Evolutionary conservation across 2,329 filamentous ascomycete genomes (phyloP).

Genomic region (Lasiodiplodia sp.): DNA sequence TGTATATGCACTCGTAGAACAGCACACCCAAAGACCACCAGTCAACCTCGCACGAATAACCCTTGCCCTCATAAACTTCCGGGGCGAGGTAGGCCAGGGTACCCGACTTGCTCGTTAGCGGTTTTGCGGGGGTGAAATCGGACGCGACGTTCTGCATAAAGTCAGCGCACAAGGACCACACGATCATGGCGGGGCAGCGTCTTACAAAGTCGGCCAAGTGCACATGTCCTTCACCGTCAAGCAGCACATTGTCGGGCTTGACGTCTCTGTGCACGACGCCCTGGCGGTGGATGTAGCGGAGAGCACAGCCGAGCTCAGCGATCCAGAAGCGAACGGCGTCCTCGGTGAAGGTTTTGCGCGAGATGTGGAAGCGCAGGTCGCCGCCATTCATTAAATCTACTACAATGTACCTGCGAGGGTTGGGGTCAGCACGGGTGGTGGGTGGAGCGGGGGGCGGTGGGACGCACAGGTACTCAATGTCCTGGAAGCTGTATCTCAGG

Average conservation of each 20-base stretch:
- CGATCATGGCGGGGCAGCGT: slow-evolving; percentile 32
- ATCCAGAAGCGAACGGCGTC: slow-evolving; percentile 98
- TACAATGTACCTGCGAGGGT: slow-evolving; percentile 74
- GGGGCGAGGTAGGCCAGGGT: slow-evolving; percentile 95
- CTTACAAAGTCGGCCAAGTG: slow-evolving; percentile 97
- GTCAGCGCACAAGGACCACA: slow-evolving; percentile 44
- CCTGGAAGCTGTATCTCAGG: slow-evolving; percentile 97
- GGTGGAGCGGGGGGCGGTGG: neutral
- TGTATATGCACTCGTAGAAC: slow-evolving; percentile 99
- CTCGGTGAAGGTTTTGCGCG: slow-evolving; percentile 96
- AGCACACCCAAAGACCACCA: slow-evolving; percentile 99
- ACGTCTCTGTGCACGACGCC: slow-evolving; percentile 53
- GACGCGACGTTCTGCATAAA: slow-evolving; percentile 85
- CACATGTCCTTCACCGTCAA: slow-evolving; percentile 69
- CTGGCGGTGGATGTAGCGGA: slow-evolving; percentile 62
- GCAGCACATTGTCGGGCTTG: slow-evolving; percentile 52
- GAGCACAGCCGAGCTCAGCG: slow-evolving; percentile 87
- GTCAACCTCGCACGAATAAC: slow-evolving; percentile 89
- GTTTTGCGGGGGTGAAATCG: slow-evolving; percentile 82
- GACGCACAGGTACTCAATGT: slow-evolving; percentile 95
- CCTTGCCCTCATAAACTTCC: slow-evolving; percentile 89
- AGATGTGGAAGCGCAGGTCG: slow-evolving; percentile 96
- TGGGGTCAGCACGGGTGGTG: slow-evolving; percentile 4
- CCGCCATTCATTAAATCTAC: slow-evolving; percentile 98
- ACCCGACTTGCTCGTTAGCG: slow-evolving; percentile 92